Evolutionary conservation across 805 yeast genomes (phyloP), one percentile per base, ranked within the genome.

Genomic region (Kodamaea jinghongensis): DNA sequence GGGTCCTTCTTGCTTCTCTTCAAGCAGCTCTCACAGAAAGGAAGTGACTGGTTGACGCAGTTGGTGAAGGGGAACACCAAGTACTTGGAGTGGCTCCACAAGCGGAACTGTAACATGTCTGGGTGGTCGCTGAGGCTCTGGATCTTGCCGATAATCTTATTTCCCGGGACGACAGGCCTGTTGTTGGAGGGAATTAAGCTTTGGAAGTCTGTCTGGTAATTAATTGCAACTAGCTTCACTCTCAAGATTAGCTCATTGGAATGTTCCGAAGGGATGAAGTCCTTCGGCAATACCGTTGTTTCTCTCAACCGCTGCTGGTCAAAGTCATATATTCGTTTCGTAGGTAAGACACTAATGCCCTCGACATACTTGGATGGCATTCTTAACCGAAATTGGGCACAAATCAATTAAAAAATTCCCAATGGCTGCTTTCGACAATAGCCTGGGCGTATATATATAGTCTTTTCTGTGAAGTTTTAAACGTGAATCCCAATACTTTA

Each of bases 31-130:
- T 46, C 46, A 28, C 65, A 55, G 17, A 35, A 29, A 6, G 35
- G 26, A 3, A 33, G 17, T 26, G 39, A 44, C 39, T 64, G 66
- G 17, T 55, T 48, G 39, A 56, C 45, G 46, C 71, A 67, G 22
- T 53, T 58, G 9, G 66, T 48, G 42, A 54, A 59, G 6, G 72
- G 72, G 40, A 54, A 67, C 10, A 67, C 54, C 40, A 62, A 41
- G 38, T 55, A 60, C 40, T 60, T 58, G 11, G 51, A 29, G 20
- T 37, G 29, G 12, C 35, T 14, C 9, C 17, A n/a, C 15, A 34
- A 36, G 16, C 17, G 26, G 39, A 36, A 35, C 23, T 13, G 28
- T n/a, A 17, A 29, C 10, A 37, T 26, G 9, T 13, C 33, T 2
- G 35, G 33, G 15, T 39, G 43, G 28, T 34, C n/a, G 15, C 43